phyloP scores from a whole-genome alignment of 2,329 filamentous ascomycete species.

The Hirsutella minnesotensis region DNA sequence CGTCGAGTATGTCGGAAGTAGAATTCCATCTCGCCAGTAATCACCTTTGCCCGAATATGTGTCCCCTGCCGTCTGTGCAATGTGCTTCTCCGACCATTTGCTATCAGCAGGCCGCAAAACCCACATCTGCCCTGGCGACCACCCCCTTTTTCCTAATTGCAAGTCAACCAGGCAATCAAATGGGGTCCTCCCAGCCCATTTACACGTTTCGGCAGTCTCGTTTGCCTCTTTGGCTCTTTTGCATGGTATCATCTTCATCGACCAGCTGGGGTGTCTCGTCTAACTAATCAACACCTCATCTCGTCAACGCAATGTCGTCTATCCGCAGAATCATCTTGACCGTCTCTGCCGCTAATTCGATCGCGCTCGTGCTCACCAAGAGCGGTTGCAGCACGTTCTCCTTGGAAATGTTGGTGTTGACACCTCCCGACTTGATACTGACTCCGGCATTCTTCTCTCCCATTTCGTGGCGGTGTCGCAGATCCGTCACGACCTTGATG shows the following conservation, averaged over 20 bases:
- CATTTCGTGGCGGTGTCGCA: slow-evolving; percentile 87
- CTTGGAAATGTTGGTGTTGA: slow-evolving; percentile 92
- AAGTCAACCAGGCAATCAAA: no score
- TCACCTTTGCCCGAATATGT: no score
- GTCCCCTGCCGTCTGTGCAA: no score
- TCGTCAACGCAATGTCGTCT: slow-evolving; percentile 53
- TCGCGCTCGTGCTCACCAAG: slow-evolving; percentile 91
- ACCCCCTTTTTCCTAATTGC: no score
- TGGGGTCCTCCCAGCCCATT: no score
- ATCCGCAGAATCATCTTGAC: slow-evolving; percentile 83
- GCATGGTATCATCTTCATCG: slow-evolving; percentile 24
- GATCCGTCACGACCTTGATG: slow-evolving; percentile 95
- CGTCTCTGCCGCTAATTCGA: slow-evolving; percentile 93
- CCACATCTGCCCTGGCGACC: no score
- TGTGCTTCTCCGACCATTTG: no score
- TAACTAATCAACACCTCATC: slow-evolving; percentile 28
- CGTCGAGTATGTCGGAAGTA: no score
- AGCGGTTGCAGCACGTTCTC: slow-evolving; percentile 95
- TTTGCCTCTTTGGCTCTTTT: not conserved
- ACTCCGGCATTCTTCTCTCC: slow-evolving; percentile 94
- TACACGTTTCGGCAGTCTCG: no score
- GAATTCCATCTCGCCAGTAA: no score
- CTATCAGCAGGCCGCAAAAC: no score
- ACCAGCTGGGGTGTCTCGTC: slow-evolving; percentile 8
- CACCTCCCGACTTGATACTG: slow-evolving; percentile 94